phyloP scores from a whole-genome alignment of 1,284 basidiomycete species.

The Ceratobasidium sp. region DNA sequence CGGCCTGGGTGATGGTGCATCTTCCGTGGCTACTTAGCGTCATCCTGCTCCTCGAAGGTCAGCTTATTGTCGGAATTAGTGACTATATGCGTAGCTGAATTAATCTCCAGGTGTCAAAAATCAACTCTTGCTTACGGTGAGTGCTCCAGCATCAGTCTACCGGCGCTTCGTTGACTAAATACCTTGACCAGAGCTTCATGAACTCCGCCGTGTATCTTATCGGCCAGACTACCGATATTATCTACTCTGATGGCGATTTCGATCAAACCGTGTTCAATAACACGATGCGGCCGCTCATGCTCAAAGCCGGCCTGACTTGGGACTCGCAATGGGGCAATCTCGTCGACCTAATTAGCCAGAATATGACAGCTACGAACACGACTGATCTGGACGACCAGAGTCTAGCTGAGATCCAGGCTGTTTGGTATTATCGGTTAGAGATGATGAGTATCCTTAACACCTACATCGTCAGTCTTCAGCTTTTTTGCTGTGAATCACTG shows the following conservation, averaged over 20 bases:
- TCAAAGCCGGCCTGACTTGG: neutral
- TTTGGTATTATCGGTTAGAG: constrained; percentile 13
- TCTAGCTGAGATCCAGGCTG: neutral
- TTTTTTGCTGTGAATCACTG: neutral
- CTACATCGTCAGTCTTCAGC: neutral
- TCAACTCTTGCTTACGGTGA: constrained; percentile 39
- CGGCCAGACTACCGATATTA: neutral
- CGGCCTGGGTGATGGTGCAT: constrained; percentile 20
- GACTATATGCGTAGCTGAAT: neutral
- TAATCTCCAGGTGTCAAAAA: constrained; percentile 44
- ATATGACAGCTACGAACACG: neutral
- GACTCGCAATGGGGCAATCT: neutral
- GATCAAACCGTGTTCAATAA: neutral
- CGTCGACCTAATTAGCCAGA: neutral
- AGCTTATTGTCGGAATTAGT: neutral
- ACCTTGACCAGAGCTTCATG: constrained; percentile 29
- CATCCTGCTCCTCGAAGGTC: constrained; percentile 32
- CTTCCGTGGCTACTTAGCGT: constrained; percentile 20
- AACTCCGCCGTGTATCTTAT: neutral
- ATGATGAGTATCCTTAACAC: constrained; percentile 1
- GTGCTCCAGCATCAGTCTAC: no score
- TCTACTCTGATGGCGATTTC: neutral
- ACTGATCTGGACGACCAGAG: neutral
- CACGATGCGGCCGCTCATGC: constrained; percentile 11
- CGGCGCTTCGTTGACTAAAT: no score